Conservation (phyloP, 768 basidiomycete genomes). For the Gloeopeniophorella convolvens region DNA sequence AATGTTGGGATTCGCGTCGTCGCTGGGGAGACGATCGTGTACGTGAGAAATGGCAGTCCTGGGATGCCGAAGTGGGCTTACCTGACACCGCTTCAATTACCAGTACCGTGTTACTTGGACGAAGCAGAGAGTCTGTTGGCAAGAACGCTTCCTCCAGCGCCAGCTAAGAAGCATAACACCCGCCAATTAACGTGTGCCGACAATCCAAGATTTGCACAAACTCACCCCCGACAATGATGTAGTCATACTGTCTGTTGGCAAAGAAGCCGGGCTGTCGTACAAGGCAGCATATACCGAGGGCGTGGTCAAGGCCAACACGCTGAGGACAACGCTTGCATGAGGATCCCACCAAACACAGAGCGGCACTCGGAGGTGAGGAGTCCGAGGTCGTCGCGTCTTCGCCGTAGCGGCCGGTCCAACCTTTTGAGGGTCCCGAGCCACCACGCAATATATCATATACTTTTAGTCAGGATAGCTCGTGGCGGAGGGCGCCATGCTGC, state of each 20-base stretch:
- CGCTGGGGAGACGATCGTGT: neutral
- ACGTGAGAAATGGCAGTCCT: neutral
- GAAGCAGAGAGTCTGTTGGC: conserved; percentile 3
- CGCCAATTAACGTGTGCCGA: neutral
- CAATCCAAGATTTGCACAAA: neutral
- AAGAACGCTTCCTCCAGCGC: neutral
- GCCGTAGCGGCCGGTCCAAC: too few species aligned
- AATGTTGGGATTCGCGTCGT: conserved; percentile 8
- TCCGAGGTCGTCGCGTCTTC: too few species aligned
- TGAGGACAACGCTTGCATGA: neutral
- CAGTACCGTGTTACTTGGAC: neutral
- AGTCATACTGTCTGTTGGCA: neutral
- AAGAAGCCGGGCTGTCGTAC: neutral
- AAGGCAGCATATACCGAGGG: neutral
- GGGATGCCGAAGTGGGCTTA: neutral
- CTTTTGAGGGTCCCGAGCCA: too few species aligned
- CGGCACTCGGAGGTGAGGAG: too few species aligned
- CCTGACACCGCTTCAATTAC: conserved; percentile 4
- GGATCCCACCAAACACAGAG: neutral
- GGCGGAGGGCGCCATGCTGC: too few species aligned
- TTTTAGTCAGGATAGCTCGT: too few species aligned
- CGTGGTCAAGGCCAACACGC: neutral
- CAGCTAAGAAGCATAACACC: neutral
- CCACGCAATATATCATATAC: too few species aligned
- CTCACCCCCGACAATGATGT: neutral